phyloP scores from a whole-genome alignment of 352 stramenopile species.

The Lagenidium sp. region DNA sequence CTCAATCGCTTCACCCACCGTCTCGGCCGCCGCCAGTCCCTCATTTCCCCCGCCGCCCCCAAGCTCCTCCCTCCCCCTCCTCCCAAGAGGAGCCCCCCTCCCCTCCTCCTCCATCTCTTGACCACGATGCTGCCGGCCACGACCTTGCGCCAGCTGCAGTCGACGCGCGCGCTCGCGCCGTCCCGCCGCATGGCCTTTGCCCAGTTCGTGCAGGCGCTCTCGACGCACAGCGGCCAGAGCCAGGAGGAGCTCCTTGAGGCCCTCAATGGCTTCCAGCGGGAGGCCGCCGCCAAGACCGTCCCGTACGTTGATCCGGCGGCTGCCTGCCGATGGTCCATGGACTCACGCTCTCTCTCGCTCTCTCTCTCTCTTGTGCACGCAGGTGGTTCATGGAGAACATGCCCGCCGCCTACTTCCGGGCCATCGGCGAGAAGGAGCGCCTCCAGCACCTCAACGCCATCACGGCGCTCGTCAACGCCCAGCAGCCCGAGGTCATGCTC shows the following conservation, averaged over 20 bases:
- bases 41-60: background rate
- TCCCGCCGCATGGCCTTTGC: slow-evolving; percentile 20
- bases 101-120: slow-evolving; percentile 5
- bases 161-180: slow-evolving; percentile 19
- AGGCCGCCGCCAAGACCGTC: slow-evolving; percentile 57
- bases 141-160: slow-evolving; percentile 45
- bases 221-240: slow-evolving; percentile 23
- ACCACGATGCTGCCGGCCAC: slow-evolving; percentile 48
- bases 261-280: slow-evolving; percentile 66
- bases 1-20: too few relatives aligned
- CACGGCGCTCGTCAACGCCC: slow-evolving; percentile 60
- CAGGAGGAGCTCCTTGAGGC: slow-evolving; percentile 40
- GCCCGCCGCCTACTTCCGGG: slow-evolving; percentile 85
- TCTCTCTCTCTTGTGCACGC: slow-evolving; percentile 1
- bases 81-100: background rate
- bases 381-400: slow-evolving; percentile 88
- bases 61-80: background rate
- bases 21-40: background rate
- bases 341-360: background rate
- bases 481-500: slow-evolving; percentile 78
- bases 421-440: slow-evolving; percentile 73
- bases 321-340: too few relatives aligned
- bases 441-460: slow-evolving; percentile 86
- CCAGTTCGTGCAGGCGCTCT: slow-evolving; percentile 31
- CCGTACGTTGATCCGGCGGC: slow-evolving; percentile 24